Evolutionary conservation across 495 filamentous ascomycete genomes (phyloP).

Genomic region (Cercophora scortea): DNA sequence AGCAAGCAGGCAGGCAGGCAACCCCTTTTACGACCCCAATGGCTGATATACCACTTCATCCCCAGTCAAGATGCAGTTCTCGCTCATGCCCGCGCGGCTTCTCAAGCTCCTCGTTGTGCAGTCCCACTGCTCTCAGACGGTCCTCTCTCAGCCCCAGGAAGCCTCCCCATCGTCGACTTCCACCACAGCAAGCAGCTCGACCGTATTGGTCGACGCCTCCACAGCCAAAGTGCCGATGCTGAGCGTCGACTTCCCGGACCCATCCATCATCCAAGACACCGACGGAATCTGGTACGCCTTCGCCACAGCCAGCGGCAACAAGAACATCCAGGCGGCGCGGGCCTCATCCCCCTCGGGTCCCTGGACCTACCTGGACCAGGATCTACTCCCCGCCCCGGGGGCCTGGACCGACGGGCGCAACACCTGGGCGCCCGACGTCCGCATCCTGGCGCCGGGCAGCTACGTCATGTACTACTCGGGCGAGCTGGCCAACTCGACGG

Average conservation of each 20-base stretch:
- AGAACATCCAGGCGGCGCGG: conserved; percentile 29
- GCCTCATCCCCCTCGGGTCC: conserved; percentile 11
- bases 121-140: not conserved
- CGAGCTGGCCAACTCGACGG: conserved; percentile 21
- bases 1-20: not conserved
- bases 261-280: conserved; percentile 21
- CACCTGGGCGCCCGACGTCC: conserved; percentile 47
- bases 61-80: not conserved
- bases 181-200: no score
- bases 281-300: conserved; percentile 31
- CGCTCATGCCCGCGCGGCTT: not conserved
- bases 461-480: conserved; percentile 57
- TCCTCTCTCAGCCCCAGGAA: no score
- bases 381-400: conserved; percentile 21
- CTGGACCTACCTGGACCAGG: conserved; percentile 23
- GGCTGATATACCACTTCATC: no score
- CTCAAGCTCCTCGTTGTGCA: not conserved
- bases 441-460: conserved; percentile 22
- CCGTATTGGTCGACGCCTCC: not conserved
- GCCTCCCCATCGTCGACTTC: no score
- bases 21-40: not conserved
- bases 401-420: conserved; percentile 21
- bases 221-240: not conserved
- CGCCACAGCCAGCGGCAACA: conserved; percentile 21
- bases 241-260: conserved; percentile 27